A percentile compares a stretch with the other conserved stretches of the same genome.
Conservation (phyloP, 2,329 filamentous ascomycete genomes). For the Camillea tinctor region DNA sequence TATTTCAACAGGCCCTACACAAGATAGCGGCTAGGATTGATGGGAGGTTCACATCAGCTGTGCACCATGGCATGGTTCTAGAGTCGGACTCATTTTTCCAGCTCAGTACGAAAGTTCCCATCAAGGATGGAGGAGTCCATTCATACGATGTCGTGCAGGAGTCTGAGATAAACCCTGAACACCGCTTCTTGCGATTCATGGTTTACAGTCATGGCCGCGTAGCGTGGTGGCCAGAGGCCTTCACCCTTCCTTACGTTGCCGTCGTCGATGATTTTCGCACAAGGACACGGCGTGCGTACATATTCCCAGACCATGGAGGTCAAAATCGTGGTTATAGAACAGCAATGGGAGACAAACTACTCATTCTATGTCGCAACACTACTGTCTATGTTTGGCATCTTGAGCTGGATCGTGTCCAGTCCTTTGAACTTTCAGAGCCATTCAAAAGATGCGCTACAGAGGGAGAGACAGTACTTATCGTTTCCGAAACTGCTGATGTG, state of each 20-base stretch:
- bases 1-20: conserved; percentile 23
- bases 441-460: conserved; percentile 29
- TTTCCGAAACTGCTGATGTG: conserved; percentile 25
- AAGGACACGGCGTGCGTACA: conserved; percentile 26
- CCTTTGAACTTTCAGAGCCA: conserved; percentile 22
- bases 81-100: conserved; percentile 27
- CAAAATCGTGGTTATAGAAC: conserved; percentile 28
- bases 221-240: conserved; percentile 34
- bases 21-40: conserved; percentile 20
- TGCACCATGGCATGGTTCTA: conserved; percentile 28
- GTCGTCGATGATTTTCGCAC: conserved; percentile 32
- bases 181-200: conserved; percentile 27
- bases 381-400: conserved; percentile 33
- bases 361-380: conserved; percentile 28
- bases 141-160: conserved; percentile 23
- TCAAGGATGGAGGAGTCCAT: conserved; percentile 29
- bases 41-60: conserved; percentile 26
- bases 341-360: conserved; percentile 29
- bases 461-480: conserved; percentile 26
- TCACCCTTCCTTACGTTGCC: conserved; percentile 29
- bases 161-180: conserved; percentile 16
- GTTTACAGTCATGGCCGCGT: conserved; percentile 30
- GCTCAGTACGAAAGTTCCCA: conserved; percentile 24
- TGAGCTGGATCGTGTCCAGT: conserved; percentile 22
- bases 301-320: conserved; percentile 24